Base-by-base conservation (phyloP, 129 eudicot genomes). In the Tanacetum coccineum region DNA sequence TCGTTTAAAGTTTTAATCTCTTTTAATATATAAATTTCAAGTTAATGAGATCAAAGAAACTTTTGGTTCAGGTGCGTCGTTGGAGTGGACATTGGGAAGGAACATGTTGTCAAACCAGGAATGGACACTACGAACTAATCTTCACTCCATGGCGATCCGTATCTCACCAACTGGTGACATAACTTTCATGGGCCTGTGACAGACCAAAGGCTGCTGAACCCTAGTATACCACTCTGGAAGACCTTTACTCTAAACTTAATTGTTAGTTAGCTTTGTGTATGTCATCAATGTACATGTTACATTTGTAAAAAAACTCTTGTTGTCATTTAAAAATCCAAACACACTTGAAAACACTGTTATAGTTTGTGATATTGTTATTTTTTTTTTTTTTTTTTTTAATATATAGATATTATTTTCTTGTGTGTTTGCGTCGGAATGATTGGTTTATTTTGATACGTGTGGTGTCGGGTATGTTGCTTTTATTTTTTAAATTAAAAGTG, bases 201-300 rank as follows among this genome's bases (percentile, higher is more conserved):
- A 82, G 95, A 55, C 99, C 99, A 51, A 93, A 81, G 84, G 99
- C 99, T 66, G 99, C 95, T 26, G 90, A 84, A 70, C 95, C 95
- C 21, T 70, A 89, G 76, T 93, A 93, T 81, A 82, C 83, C 68
- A 91, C 95, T 67, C 80, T 93, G 5, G 70, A 80, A 9, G 90
- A 81, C 71, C 90, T 93, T 30, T 79, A 78, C 85, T 76, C 80
- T 26, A 82, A 63, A 64, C 71, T 82, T 44, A 14, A 67, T 8
- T 74, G 67, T 39, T 72, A 66, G 75, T 28, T 22, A 22, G 6
- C 22, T 12, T 60, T n/a, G 19, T 71, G 25, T 22, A 22, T 1
- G 25, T 22, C 25, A 22, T 22, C 25, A 22, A 22, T 22, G 25
- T 22, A 22, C 2, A 22, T 22, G 2, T 22, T 22, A 22, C 25